phyloP scores from a whole-genome alignment of 345 rosid species.

The Linum usitatissimum region DNA sequence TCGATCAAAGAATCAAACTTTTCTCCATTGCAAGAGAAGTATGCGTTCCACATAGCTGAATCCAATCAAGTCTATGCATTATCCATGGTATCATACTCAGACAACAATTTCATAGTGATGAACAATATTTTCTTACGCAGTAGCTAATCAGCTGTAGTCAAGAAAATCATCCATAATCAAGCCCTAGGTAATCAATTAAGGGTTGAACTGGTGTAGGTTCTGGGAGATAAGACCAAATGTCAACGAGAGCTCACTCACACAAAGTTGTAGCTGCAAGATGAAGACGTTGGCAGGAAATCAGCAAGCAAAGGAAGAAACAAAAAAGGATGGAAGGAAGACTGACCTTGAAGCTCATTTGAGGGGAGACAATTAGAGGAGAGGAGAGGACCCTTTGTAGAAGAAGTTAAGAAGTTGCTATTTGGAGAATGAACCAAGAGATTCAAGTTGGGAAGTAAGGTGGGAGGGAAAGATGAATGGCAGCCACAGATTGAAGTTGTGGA shows the following conservation, averaged over 20 bases:
- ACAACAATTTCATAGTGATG: too few relatives aligned
- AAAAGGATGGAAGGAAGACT: not conserved
- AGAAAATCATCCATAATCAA: too few relatives aligned
- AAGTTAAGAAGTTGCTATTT: constrained; percentile 6
- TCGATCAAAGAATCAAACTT: too few relatives aligned
- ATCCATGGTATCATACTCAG: too few relatives aligned
- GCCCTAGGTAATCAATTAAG: not conserved
- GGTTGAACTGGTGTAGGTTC: not conserved
- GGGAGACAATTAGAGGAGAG: not conserved
- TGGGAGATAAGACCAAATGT: not conserved
- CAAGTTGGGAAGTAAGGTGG: not conserved
- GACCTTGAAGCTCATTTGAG: not conserved
- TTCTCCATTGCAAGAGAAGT: too few relatives aligned
- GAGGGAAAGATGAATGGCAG: constrained; percentile 9
- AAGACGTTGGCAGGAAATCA: not conserved
- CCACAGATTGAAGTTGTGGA: constrained; percentile 15
- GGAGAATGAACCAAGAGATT: not conserved
- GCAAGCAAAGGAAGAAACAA: not conserved
- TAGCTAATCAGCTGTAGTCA: too few relatives aligned
- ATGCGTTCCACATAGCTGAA: too few relatives aligned
- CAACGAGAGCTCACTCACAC: not conserved
- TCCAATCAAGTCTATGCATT: too few relatives aligned
- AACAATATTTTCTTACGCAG: too few relatives aligned
- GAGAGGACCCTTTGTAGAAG: not conserved
- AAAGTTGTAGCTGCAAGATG: not conserved